Evolutionary conservation across 768 basidiomycete species (phyloP), one percentile per base, ranked within the genome.

Genomic region (Russula brevipes): DNA sequence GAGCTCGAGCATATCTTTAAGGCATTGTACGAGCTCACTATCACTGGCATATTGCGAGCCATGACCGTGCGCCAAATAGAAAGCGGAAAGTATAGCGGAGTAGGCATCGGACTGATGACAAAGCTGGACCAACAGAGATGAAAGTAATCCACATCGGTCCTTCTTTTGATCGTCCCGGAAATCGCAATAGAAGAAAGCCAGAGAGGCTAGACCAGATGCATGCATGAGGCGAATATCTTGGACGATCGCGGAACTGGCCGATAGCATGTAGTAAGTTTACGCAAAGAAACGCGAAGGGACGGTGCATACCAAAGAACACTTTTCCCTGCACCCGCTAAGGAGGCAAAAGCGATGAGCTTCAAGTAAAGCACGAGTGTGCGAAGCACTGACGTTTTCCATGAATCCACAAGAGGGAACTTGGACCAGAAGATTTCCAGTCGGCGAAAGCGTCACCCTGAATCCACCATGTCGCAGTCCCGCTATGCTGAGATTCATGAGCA

Each of bases 111-210:
- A 61, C n/a, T 35, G 31, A 4, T 14, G 33, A 42, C 54, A 42
- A 19, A 57, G 47, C 11, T 61, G 61, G 19, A 17, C 10, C 1
- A 61, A 30, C 3, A 56, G 31, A 5, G 60, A 61, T 5, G 54
- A 56, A 12, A 61, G 54, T 2, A 61, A 24, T 2, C 30, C 61
- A 5, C 11, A 3, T 46, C 39, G 5, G 56, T 24, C 24, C 24
- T 24, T 24, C 24, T 24, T 24, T 24, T 24, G 24, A 24, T 24
- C 24, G 24, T 24, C 54, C 31, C 54, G 49, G 39, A 57, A 61
- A 17, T 56, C 61, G 11, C 45, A 61, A 39, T 41, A 61, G 14
- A 61, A 57, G 41, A 49, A 61, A 1, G 49, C 61, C 7, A 61
- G 46, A 7, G 9, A 50, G 3, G 54, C 61, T 1, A 24, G 14